These are phyloP conservation scores for Celoporthe dispersa DNA, from an alignment of 2,329 filamentous ascomycete species.

Conservation along the genomic window DNA sequence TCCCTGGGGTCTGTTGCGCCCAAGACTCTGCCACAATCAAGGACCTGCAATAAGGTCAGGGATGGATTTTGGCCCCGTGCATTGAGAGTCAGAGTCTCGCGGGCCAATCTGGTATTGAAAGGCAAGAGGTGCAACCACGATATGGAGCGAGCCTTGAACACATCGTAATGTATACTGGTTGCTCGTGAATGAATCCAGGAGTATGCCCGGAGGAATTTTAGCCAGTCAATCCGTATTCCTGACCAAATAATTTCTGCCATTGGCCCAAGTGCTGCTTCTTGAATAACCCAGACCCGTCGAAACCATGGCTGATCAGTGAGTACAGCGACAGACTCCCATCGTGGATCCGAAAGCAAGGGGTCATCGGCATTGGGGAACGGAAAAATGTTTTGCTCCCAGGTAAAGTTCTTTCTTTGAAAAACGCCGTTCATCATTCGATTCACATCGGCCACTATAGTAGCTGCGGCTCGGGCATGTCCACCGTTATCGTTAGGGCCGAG, in stretches of 20 bases:
- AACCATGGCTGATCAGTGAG: slow-evolving; percentile 9
- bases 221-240: background rate
- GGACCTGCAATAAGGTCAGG: background rate
- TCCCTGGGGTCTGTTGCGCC: slow-evolving; percentile 1
- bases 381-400: slow-evolving; percentile 1
- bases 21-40: background rate
- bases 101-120: background rate
- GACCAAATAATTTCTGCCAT: background rate
- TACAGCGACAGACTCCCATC: slow-evolving; percentile 6
- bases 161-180: background rate
- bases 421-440: background rate
- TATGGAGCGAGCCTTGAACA: background rate
- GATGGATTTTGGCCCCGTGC: background rate
- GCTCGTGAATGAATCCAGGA: background rate
- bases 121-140: background rate
- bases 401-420: background rate
- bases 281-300: slow-evolving; percentile 10
- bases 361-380: background rate
- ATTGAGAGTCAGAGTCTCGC: background rate
- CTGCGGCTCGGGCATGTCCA: background rate
- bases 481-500: slow-evolving; percentile 1
- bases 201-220: background rate
- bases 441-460: background rate
- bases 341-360: background rate
- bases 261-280: slow-evolving; percentile 10